A percentile compares a stretch with the other conserved stretches of the same genome.
phyloP scores from a whole-genome alignment of 352 stramenopile genomes.

The Phytophthora colocasiae region DNA sequence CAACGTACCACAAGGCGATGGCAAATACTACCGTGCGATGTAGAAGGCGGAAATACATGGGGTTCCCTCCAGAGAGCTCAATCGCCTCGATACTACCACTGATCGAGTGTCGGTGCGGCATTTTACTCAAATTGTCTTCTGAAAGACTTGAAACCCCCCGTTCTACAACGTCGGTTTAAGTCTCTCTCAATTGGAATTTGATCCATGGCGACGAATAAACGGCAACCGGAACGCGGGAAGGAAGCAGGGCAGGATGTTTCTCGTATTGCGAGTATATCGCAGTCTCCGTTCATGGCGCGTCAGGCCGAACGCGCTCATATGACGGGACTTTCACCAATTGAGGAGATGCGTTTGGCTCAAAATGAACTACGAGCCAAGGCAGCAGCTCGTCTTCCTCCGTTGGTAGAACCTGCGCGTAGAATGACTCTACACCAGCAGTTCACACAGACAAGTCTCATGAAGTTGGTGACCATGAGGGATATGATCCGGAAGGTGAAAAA shows the following conservation, averaged over 20 bases:
- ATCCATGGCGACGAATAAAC: conserved; percentile 15
- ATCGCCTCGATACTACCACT: conserved; percentile 6
- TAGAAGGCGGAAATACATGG: conserved; percentile 16
- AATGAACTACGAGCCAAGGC: conserved; percentile 81
- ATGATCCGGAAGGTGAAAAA: conserved; percentile 70
- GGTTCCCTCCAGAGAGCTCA: conserved; percentile 3
- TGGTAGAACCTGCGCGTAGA: conserved; percentile 13
- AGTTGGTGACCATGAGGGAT: conserved; percentile 65
- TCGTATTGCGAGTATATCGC: conserved; percentile 22
- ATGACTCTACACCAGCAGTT: conserved; percentile 29
- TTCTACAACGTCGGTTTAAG: no score
- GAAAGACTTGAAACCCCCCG: no score
- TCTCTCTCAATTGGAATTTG: no score
- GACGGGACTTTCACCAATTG: conserved; percentile 81
- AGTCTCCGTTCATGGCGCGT: conserved; percentile 79
- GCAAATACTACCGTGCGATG: conserved; percentile 24
- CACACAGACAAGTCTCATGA: conserved; percentile 56
- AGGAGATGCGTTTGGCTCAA: conserved; percentile 85
- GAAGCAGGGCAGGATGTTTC: conserved; percentile 15
- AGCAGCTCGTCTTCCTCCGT: conserved; percentile 49
- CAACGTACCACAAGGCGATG: conserved; percentile 34
- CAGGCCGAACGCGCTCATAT: conserved; percentile 75
- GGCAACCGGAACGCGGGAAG: conserved; percentile 16
- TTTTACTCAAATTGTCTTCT: no score
- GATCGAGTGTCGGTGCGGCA: conserved; percentile 3